Base-by-base conservation (phyloP, 2,329 filamentous ascomycete genomes). In the Exophiala viscosa region DNA sequence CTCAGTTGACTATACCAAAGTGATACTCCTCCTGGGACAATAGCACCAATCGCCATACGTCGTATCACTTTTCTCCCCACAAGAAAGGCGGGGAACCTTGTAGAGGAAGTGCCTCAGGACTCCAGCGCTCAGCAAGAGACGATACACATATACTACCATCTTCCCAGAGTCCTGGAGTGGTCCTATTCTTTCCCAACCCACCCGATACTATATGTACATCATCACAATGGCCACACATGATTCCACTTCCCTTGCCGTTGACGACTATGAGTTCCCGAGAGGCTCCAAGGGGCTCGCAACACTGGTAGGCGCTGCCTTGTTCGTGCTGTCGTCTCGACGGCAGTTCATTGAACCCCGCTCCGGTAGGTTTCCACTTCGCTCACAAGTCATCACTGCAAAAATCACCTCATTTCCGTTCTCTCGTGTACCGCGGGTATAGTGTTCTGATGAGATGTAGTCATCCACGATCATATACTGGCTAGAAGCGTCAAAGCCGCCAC, bases 301-400 rank as follows among this genome's bases (percentile, higher is more conserved):
- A 11, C 14, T 60, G 23, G n/a, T 60, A 31, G n/a, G 9, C 10
- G 47, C 50, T 5, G 28, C 50, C 8, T 39, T 60, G 18, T 53
- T 60, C 50, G 42, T 48, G 2, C 47, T 60, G 3, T 60, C 58
- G 6, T 47, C 55, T 11, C 42, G 50, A 41, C 48, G 55, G 20
- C 56, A 53, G 41, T 50, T 54, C 52, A 55, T 60, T 38, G 47
- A 54, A 36, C 55, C 58, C 32, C 36, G 58, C 28, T 58, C 58
- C 5, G 23, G 23, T 28, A 28, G 23, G 23, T 28, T 7, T 7
- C 23, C 23, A 28, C 8, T 28, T 28, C 23, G 5, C 8, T 4
- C 23, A 5, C 23, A 28, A 4, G 23, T 7, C 23, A 28, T 2
- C 8, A 1, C 23, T 28, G 23, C 23, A 28, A 28, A 28, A 1